Base-by-base conservation (phyloP, 2,329 filamentous ascomycete species). In the Colletotrichum sp. region DNA sequence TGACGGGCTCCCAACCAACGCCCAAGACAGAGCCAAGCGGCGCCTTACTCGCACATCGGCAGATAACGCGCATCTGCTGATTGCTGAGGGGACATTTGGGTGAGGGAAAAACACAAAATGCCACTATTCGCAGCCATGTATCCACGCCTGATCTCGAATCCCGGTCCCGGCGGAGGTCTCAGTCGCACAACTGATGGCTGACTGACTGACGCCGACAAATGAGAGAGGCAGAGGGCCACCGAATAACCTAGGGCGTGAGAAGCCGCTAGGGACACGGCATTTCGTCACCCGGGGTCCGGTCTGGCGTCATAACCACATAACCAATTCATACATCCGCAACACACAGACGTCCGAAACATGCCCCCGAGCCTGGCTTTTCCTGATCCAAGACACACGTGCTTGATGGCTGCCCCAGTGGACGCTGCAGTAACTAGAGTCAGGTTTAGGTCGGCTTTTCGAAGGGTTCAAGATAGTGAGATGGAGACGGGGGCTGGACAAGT, bases 221-320 rank as follows among this genome's bases (percentile, higher is more conserved):
- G 32, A 52, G 63, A 59, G 21, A 66, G 44, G 8, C 26, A 62
- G 18, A 21, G 64, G 15, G 30, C 72, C 72, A 75, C 68, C 44
- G 8, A 75, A 71, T 71, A 66, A 28, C 28, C 72, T 75, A 26
- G 49, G 71, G 57, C 39, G 18, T 12, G 16, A 13, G 12, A 52
- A 52, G 44, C 44, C 39, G 10, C 60, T 34, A 64, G 21, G 12
- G 10, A 57, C 39, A 62, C 69, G 70, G 70, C 55, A 76, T 76
- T 74, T 70, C 71, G 74, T 76, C 71, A 76, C 71, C 71, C 44
- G 16, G 64, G 59, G 59, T 59, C 67, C 60, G 26, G 65, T 60
- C 74, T 76, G 74, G 74, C 74, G 74, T 76, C 74, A 76, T 70
- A 55, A 28, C 30, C 28, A 36, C 74, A 76, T 70, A 39, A 21